A percentile compares a stretch with the other conserved stretches of the same genome.
These are phyloP conservation scores for Cruciata laevipes DNA, from an alignment of 257 asterid genomes.

Conservation along the genomic window DNA sequence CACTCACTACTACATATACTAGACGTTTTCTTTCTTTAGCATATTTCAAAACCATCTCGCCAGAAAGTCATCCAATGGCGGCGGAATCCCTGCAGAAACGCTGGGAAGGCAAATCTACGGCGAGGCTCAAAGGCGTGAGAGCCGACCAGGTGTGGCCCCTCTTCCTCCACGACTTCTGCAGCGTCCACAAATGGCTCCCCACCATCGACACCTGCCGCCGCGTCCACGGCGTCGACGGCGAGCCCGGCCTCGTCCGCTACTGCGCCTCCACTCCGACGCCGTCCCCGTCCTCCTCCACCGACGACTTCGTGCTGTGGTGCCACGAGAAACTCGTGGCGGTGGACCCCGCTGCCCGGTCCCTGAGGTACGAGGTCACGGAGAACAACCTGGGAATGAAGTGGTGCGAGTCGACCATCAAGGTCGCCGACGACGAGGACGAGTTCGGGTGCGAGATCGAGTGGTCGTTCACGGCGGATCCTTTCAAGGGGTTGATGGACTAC, in stretches of 20 bases:
- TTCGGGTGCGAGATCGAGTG: conserved; percentile 56
- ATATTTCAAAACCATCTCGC: not conserved
- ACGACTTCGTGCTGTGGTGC: conserved; percentile 31
- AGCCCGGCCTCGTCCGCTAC: conserved; percentile 42
- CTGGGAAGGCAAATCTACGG: conserved; percentile 59
- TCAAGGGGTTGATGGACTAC: conserved; percentile 38
- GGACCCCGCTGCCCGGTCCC: conserved; percentile 26
- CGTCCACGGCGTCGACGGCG: conserved; percentile 29
- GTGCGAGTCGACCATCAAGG: conserved; percentile 36
- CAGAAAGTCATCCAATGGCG: conserved; percentile 22
- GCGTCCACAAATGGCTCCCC: conserved; percentile 54
- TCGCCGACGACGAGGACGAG: conserved; percentile 21
- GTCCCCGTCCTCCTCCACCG: not conserved
- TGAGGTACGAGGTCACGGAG: conserved; percentile 44
- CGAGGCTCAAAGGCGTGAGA: conserved; percentile 29
- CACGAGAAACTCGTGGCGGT: conserved; percentile 44
- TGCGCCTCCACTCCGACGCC: conserved; percentile 31
- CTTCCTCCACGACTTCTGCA: conserved; percentile 51
- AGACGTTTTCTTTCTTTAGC: not conserved
- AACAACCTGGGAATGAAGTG: conserved; percentile 53
- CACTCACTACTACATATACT: not conserved
- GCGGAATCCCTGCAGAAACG: conserved; percentile 9
- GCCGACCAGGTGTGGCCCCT: conserved; percentile 51
- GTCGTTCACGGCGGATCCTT: conserved; percentile 58
- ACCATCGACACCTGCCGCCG: conserved; percentile 46